A percentile compares a stretch with the other conserved stretches of the same genome.
phyloP scores from a whole-genome alignment of 306 rosid genomes.

The Dryas drummondii region DNA sequence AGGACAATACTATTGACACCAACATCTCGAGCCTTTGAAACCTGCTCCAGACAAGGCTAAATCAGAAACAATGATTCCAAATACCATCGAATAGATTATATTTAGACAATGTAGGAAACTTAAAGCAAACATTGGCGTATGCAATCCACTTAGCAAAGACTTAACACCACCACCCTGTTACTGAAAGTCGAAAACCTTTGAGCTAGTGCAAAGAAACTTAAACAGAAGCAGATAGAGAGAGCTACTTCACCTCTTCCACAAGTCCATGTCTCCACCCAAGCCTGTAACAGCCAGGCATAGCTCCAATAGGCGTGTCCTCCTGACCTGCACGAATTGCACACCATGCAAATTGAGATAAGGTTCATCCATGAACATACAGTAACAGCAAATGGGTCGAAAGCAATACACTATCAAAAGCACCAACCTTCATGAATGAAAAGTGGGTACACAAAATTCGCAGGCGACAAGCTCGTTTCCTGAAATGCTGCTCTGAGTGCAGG shows the following conservation, averaged over 20 bases:
- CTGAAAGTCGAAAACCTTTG: too few species aligned
- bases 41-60: conserved; percentile 45
- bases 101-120: not conserved
- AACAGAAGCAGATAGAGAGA: not conserved
- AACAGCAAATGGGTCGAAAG: not conserved
- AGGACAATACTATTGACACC: conserved; percentile 88
- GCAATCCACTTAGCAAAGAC: too few species aligned
- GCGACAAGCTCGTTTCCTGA: conserved; percentile 81
- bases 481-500: conserved; percentile 67
- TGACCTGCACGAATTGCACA: conserved; percentile 58
- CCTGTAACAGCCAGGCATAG: conserved; percentile 97
- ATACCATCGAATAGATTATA: not conserved
- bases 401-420: not conserved
- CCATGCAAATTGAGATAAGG: conserved; percentile 19
- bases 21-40: conserved; percentile 83
- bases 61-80: not conserved
- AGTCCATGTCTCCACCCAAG: conserved; percentile 99
- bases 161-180: too few species aligned
- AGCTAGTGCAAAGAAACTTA: not conserved
- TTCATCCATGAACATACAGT: not conserved
- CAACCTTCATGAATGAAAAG: conserved; percentile 97
- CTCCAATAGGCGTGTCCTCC: conserved; percentile 90
- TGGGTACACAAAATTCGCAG: conserved; percentile 89
- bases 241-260: conserved; percentile 69
- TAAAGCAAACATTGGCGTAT: not conserved